Conservation (phyloP, 768 basidiomycete species). For the Lentinula raphanica region DNA sequence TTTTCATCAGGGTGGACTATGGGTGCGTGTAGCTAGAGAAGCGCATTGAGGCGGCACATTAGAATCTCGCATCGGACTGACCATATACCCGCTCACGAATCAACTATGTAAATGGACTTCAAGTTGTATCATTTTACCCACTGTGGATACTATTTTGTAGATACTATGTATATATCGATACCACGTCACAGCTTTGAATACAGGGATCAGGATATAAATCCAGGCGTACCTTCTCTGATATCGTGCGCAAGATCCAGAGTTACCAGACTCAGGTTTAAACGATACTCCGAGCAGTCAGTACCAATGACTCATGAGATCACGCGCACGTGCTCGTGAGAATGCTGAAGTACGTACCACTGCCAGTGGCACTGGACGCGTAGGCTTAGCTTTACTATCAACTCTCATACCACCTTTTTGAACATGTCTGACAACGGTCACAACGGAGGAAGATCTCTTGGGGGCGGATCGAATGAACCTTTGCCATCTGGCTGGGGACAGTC, state of each 20-base stretch:
- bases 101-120: background rate
- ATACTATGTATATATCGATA: background rate
- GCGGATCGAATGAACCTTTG: conserved; percentile 41
- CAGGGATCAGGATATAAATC: no score
- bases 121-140: background rate
- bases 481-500: conserved; percentile 43
- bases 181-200: no score
- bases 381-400: background rate
- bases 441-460: conserved; percentile 44
- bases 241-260: no score
- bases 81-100: background rate
- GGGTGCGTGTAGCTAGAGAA: background rate
- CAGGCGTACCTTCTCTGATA: no score
- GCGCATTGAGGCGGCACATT: background rate
- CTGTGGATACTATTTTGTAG: background rate
- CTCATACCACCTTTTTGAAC: background rate
- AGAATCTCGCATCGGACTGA: no score
- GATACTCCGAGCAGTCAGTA: no score
- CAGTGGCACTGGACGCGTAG: background rate
- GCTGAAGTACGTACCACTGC: no score
- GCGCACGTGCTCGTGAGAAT: background rate
- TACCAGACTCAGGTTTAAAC: no score
- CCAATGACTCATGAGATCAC: background rate
- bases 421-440: conserved; percentile 18
- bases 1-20: background rate